These are phyloP conservation scores for Aureobasidium zeae DNA, from an alignment of 2,329 filamentous ascomycete genomes.

Conservation along the genomic window DNA sequence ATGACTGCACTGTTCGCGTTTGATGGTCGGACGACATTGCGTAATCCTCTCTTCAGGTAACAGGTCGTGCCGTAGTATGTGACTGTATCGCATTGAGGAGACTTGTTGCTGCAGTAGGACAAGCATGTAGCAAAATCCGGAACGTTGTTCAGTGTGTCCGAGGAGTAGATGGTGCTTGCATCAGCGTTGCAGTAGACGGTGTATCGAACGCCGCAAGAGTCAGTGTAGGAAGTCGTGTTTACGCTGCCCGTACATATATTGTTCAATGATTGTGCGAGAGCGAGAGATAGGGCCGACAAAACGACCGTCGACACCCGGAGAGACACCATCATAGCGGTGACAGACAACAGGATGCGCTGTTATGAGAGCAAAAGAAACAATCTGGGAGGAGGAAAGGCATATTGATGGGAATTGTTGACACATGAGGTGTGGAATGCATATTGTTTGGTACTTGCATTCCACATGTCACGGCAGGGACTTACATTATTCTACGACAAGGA, in stretches of 20 bases:
- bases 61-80: slow-evolving; percentile 6
- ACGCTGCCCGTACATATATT: neutral
- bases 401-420: slow-evolving; percentile 6
- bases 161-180: slow-evolving; percentile 11
- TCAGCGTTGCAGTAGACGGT: slow-evolving; percentile 16
- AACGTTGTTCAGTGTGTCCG: neutral
- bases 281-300: neutral
- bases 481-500: neutral
- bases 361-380: neutral
- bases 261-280: slow-evolving; percentile 1
- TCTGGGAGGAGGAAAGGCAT: neutral
- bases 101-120: slow-evolving; percentile 2
- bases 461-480: neutral
- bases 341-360: neutral
- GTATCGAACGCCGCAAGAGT: slow-evolving; percentile 14
- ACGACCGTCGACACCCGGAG: slow-evolving; percentile 2
- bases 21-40: slow-evolving; percentile 1
- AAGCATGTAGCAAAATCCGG: slow-evolving; percentile 1
- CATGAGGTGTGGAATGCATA: slow-evolving; percentile 2
- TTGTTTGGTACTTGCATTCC: slow-evolving; percentile 7
- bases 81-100: neutral
- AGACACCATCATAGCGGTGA: slow-evolving; percentile 11
- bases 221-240: slow-evolving; percentile 7
- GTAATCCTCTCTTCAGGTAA: slow-evolving; percentile 8
- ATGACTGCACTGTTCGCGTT: neutral